These are phyloP conservation scores for Tetradesmus obliquus DNA, from an alignment of 139 green algal species.

Conservation along the genomic window DNA sequence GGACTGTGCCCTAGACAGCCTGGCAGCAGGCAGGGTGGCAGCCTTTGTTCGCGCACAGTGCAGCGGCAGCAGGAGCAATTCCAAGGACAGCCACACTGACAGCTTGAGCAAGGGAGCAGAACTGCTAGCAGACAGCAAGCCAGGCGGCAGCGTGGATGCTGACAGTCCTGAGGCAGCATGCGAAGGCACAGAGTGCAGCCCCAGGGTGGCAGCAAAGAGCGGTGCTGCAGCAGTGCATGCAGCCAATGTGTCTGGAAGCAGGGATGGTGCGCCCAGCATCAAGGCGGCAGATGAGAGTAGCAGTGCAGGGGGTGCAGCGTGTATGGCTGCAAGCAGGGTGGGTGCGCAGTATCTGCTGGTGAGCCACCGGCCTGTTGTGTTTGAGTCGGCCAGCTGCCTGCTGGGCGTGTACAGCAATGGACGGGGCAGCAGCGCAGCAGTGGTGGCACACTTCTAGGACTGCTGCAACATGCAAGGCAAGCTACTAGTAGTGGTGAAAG, in stretches of 20 bases:
- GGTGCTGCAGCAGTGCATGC: neutral
- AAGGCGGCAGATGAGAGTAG: neutral
- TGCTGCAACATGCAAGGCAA: neutral
- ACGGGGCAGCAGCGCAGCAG: conserved; percentile 50
- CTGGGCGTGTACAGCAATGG: conserved; percentile 70
- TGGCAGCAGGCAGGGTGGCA: conserved; percentile 10
- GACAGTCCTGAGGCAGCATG: neutral
- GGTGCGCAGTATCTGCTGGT: conserved; percentile 84
- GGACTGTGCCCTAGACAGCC: conserved; percentile 25
- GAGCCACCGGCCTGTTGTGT: conserved; percentile 80
- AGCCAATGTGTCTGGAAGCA: too few relatives aligned
- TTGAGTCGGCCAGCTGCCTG: conserved; percentile 70
- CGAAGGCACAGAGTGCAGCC: neutral
- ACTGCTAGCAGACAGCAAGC: too few relatives aligned
- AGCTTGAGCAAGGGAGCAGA: too few relatives aligned
- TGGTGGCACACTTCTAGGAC: conserved; percentile 11
- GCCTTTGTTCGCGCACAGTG: conserved; percentile 13
- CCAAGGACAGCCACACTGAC: too few relatives aligned
- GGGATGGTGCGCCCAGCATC: too few relatives aligned
- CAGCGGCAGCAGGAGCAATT: neutral
- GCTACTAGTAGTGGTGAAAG: neutral
- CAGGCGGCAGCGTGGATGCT: neutral
- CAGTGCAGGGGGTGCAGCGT: neutral
- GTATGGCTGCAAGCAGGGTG: neutral
- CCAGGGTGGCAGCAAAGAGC: neutral